Evolutionary conservation across 2,329 filamentous ascomycete species (phyloP).

Genomic region (Cytospora piceae): DNA sequence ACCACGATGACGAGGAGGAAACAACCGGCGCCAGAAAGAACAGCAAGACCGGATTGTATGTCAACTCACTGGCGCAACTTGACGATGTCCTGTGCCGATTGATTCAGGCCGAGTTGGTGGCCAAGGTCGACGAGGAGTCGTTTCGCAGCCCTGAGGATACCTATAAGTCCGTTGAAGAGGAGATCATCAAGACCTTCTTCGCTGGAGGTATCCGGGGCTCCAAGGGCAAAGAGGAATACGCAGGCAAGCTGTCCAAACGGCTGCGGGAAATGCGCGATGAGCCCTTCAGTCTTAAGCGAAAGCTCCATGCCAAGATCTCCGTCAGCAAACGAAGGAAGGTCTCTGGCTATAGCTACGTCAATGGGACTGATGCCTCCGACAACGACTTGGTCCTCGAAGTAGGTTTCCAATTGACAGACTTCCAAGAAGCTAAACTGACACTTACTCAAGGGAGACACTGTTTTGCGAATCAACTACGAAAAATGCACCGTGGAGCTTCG

Average conservation of each 20-base stretch:
- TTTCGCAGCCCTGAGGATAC: constrained; percentile 66
- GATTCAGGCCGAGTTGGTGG: constrained; percentile 69
- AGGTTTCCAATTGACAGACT: constrained; percentile 13
- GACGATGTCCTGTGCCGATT: constrained; percentile 56
- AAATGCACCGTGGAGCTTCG: constrained; percentile 83
- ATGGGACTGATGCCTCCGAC: constrained; percentile 44
- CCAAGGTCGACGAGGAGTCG: constrained; percentile 61
- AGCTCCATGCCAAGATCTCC: constrained; percentile 44
- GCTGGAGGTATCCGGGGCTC: constrained; percentile 59
- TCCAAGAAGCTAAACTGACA: constrained; percentile 15
- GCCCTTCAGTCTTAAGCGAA: constrained; percentile 54
- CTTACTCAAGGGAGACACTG: constrained; percentile 52
- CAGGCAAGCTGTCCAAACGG: constrained; percentile 57
- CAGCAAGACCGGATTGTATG: constrained; percentile 38
- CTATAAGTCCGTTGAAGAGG: constrained; percentile 63
- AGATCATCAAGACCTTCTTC: constrained; percentile 59
- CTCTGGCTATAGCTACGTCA: constrained; percentile 37
- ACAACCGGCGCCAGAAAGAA: constrained; percentile 41
- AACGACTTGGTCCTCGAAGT: constrained; percentile 55
- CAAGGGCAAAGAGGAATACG: constrained; percentile 69
- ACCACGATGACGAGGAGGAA: constrained; percentile 39
- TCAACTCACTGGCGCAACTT: constrained; percentile 52
- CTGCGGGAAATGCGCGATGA: constrained; percentile 59
- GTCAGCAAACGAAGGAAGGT: constrained; percentile 30
- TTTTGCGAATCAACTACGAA: constrained; percentile 81